Base-by-base conservation (phyloP, 345 rosid species). In the Punica granatum region DNA sequence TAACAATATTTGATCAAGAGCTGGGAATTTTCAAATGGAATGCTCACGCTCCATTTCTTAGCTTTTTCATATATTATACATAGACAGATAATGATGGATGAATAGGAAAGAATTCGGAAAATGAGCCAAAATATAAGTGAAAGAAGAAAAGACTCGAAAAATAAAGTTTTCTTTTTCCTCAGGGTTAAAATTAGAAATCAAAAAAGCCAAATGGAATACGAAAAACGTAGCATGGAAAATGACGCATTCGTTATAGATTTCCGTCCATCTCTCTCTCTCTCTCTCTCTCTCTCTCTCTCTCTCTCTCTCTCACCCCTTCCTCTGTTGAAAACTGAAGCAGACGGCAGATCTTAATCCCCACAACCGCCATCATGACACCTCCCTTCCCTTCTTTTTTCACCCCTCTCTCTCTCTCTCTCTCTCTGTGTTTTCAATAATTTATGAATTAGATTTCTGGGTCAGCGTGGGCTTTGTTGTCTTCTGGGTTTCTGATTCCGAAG, bases 321-420 rank as follows among this genome's bases (percentile, higher is more conserved):
- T 32, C 35, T 7, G 31, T 46, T 9, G 42, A 15, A 26, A 51
- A 18, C 60, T 2, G 41, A 59, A 3, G 21, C 61, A 49, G 63
- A 36, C n/a, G n/a, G n/a, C n/a, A n/a, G n/a, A n/a, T n/a, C 54
- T 43, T 30, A 42, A 68, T 68, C 65, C 53, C 65, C 51, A 54
- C 71, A 42, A 30, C 58, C 72, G 9, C 64, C 25, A 56, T 39
- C 12, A 49, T 51, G 30, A 46, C 19, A n/a, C n/a, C n/a, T n/a
- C n/a, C n/a, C n/a, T n/a, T 28, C 61, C 21, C 7, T 19, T 12
- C 43, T 31, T 25, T 16, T 37, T n/a, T 7, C 25, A 32, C 53
- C 9, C 32, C 36, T 53, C 36, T 58, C 62, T 67, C 2, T 51
- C 42, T 66, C 46, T 33, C 44, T 53, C 63, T 67, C n/a, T 64